Conservation (phyloP, 2,329 filamentous ascomycete species). For the Cercospora brassicicola region DNA sequence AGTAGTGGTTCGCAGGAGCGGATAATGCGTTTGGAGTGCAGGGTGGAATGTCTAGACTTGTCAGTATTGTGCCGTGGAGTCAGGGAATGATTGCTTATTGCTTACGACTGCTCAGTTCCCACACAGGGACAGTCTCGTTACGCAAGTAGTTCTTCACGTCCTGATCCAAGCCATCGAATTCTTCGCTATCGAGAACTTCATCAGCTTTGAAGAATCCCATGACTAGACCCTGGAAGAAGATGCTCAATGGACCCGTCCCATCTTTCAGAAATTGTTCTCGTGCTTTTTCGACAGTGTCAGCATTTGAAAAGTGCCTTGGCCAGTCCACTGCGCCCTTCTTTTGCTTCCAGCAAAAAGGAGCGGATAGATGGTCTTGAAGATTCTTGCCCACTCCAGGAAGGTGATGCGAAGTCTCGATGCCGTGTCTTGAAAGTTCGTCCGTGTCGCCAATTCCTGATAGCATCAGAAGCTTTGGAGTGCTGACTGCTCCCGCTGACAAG, state of each 20-base stretch:
- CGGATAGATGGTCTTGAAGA: neutral
- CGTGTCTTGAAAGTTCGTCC: neutral
- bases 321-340: neutral
- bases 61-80: neutral
- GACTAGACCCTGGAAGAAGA: neutral
- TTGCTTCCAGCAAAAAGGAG: neutral
- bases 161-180: neutral
- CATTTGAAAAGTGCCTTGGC: neutral
- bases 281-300: neutral
- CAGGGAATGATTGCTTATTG: neutral
- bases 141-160: neutral
- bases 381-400: neutral
- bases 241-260: neutral
- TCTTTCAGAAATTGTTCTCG: neutral
- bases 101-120: neutral
- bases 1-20: neutral
- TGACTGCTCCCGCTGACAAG: neutral
- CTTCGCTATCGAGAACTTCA: neutral
- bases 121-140: neutral
- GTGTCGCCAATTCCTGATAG: neutral
- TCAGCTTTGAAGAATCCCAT: neutral
- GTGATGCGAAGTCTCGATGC: neutral
- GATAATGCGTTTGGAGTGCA: neutral
- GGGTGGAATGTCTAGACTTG: neutral
- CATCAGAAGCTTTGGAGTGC: neutral